A percentile compares a stretch with the other conserved stretches of the same genome.
Conservation (phyloP, 2,329 filamentous ascomycete genomes). For the Aureobasidium sp. region DNA sequence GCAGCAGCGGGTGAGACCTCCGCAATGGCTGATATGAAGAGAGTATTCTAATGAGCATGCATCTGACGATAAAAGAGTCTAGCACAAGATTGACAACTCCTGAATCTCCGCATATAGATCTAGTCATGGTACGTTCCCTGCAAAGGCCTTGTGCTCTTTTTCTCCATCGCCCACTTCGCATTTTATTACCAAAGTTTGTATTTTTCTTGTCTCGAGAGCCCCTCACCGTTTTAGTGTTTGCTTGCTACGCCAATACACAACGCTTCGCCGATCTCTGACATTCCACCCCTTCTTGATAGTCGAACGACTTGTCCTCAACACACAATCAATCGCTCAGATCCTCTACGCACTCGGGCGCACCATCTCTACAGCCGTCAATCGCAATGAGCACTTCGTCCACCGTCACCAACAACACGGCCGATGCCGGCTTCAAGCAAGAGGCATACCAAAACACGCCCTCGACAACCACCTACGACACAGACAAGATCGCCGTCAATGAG, state of each 20-base stretch:
- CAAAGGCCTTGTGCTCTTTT: background rate
- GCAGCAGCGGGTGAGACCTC: slow-evolving; percentile 6
- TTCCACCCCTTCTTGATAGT: background rate
- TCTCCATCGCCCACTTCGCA: background rate
- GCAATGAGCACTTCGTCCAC: slow-evolving; percentile 26
- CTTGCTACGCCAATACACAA: background rate
- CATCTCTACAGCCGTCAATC: slow-evolving; percentile 43
- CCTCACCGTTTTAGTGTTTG: background rate
- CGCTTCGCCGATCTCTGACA: slow-evolving; percentile 4
- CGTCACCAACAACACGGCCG: slow-evolving; percentile 22
- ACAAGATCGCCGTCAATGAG: slow-evolving; percentile 18
- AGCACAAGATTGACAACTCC: slow-evolving; percentile 6
- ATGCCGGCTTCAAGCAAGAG: slow-evolving; percentile 5
- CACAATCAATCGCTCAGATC: slow-evolving; percentile 35
- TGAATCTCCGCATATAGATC: slow-evolving; percentile 10
- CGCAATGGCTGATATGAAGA: background rate
- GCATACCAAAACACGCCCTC: background rate
- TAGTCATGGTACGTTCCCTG: background rate
- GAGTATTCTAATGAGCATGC: background rate
- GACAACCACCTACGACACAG: slow-evolving; percentile 19
- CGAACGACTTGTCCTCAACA: background rate
- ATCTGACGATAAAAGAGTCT: slow-evolving; percentile 4
- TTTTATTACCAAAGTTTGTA: background rate
- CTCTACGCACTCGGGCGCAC: slow-evolving; percentile 42
- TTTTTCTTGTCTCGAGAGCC: background rate